These are phyloP conservation scores for Termitomyces sp. DNA, from an alignment of 768 basidiomycete species.

Conservation along the genomic window DNA sequence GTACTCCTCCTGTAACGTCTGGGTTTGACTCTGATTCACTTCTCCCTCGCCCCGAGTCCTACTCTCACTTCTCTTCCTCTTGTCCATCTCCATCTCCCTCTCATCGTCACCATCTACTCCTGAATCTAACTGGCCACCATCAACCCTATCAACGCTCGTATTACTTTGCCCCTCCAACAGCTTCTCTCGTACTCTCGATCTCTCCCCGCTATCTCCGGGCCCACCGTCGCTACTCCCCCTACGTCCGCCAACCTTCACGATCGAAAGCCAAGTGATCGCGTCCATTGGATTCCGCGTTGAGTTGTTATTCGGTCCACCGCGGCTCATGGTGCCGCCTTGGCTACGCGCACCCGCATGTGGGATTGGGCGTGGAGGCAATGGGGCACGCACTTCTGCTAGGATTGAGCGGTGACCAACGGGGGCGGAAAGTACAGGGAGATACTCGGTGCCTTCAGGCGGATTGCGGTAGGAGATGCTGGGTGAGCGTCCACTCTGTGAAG, in stretches of 20 bases:
- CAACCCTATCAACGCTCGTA: slow-evolving; percentile 12
- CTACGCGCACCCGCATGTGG: slow-evolving; percentile 12
- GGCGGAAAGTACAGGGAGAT: slow-evolving; percentile 51
- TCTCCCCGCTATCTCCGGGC: slow-evolving; percentile 43
- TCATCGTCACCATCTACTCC: slow-evolving; percentile 9
- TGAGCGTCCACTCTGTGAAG: slow-evolving; percentile 18
- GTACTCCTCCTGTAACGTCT: slow-evolving; percentile 71
- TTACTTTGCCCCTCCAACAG: slow-evolving; percentile 35
- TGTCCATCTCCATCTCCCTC: slow-evolving; percentile 10
- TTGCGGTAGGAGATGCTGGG: slow-evolving; percentile 49
- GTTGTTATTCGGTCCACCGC: slow-evolving; percentile 44
- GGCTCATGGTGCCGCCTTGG: slow-evolving; percentile 43
- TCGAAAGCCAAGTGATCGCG: slow-evolving; percentile 66
- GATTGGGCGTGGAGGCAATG: slow-evolving; percentile 11
- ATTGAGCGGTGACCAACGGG: slow-evolving; percentile 65
- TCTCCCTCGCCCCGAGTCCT: slow-evolving; percentile 29
- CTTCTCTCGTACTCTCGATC: slow-evolving; percentile 34
- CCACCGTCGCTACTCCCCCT: slow-evolving; percentile 54
- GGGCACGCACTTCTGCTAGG: slow-evolving; percentile 64
- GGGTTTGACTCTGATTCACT: slow-evolving; percentile 20
- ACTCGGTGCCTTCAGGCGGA: slow-evolving; percentile 35
- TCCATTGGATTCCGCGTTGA: slow-evolving; percentile 46
- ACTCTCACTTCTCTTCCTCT: slow-evolving; percentile 45
- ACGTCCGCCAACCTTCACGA: slow-evolving; percentile 57
- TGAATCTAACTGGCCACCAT: slow-evolving; percentile 12